Percentiles rank a stretch among this genome's conserved stretches.
Evolutionary conservation across 306 rosid species (phyloP).

Genomic region (Neltuma alba): DNA sequence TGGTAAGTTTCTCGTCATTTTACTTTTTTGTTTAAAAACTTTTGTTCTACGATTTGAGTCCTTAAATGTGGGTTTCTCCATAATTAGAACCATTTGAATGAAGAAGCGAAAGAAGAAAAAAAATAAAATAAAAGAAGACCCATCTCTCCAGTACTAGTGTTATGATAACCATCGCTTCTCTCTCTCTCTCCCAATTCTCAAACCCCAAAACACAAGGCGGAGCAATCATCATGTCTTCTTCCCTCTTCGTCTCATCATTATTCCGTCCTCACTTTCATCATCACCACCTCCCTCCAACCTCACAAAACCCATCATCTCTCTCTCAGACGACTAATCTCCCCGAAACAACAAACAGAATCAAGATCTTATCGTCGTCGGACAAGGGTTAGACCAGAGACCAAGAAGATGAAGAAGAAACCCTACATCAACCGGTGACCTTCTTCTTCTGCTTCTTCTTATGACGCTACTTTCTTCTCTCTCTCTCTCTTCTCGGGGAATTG

Average conservation of each 20-base stretch:
- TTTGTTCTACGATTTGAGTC: not conserved
- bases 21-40: not conserved
- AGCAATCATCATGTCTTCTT: constrained; percentile 75
- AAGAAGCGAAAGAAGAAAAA: constrained; percentile 28
- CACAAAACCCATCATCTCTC: constrained; percentile 47
- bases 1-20: too few species aligned
- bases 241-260: constrained; percentile 68
- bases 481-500: constrained; percentile 84
- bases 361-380: constrained; percentile 5
- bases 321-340: constrained; percentile 25
- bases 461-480: not conserved
- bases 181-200: not conserved
- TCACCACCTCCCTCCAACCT: constrained; percentile 62
- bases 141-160: not conserved
- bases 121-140: not conserved
- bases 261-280: constrained; percentile 58
- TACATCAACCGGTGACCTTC: constrained; percentile 13
- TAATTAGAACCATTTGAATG: constrained; percentile 41
- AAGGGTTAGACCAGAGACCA: constrained; percentile 56
- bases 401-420: constrained; percentile 82
- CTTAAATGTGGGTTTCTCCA: not conserved
- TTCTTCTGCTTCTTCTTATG: too few species aligned
- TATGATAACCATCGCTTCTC: not conserved
- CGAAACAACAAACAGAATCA: constrained; percentile 25
- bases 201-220: constrained; percentile 17